Percentiles rank a stretch among this genome's conserved stretches.
Conservation (phyloP, 805 yeast species). For the Candida sphagnicola region DNA sequence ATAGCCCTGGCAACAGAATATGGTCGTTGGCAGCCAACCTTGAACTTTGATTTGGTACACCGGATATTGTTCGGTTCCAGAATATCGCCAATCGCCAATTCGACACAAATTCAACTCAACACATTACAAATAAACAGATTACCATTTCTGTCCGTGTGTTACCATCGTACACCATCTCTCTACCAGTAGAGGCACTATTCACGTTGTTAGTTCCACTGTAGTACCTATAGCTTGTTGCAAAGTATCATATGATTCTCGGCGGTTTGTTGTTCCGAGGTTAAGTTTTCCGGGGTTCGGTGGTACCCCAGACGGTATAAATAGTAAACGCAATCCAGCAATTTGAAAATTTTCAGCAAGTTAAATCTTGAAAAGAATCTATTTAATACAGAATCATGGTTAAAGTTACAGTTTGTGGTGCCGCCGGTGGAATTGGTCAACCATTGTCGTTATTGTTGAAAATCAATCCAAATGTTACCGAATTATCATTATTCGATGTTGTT, state of each 20-base stretch:
- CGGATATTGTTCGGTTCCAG: too few relatives aligned
- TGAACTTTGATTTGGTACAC: too few relatives aligned
- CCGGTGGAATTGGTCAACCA: slow-evolving; percentile 95
- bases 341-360: background rate
- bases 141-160: too few relatives aligned
- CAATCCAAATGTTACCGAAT: slow-evolving; percentile 55
- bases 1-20: too few relatives aligned
- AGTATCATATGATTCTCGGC: background rate
- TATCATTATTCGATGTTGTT: slow-evolving; percentile 82
- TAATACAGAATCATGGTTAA: slow-evolving; percentile 40
- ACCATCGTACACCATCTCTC: too few relatives aligned
- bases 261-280: background rate
- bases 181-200: too few relatives aligned
- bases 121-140: too few relatives aligned
- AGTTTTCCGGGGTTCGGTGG: background rate
- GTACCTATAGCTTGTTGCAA: background rate
- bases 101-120: too few relatives aligned
- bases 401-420: slow-evolving; percentile 87
- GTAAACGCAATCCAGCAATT: background rate
- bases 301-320: slow-evolving; percentile 1
- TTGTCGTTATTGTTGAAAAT: slow-evolving; percentile 76
- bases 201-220: background rate
- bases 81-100: too few relatives aligned
- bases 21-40: too few relatives aligned
- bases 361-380: too few relatives aligned